Conservation (phyloP, 2,329 filamentous ascomycete species). For the Ceratocystis destructans region DNA sequence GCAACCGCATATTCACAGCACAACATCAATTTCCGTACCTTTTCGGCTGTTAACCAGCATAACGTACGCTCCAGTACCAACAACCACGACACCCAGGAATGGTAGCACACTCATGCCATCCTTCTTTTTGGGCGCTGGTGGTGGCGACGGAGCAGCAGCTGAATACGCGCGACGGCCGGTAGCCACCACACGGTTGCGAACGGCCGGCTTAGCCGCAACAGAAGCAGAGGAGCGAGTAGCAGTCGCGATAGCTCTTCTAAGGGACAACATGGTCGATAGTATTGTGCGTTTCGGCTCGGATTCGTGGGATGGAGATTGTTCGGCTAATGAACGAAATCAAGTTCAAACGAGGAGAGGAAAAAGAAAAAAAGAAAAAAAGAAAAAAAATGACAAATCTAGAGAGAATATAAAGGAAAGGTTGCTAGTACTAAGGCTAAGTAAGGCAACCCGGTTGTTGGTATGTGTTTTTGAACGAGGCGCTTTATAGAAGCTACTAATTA, state of each 20-base stretch:
- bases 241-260: constrained; percentile 5
- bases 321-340: too few relatives aligned
- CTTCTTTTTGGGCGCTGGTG: constrained; percentile 9
- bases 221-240: not conserved
- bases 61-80: constrained; percentile 32
- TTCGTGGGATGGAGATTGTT: not conserved
- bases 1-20: too few relatives aligned
- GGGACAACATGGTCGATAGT: not conserved
- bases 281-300: not conserved
- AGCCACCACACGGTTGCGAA: not conserved
- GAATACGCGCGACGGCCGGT: constrained; percentile 19
- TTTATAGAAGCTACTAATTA: not conserved
- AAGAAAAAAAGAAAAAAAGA: not conserved
- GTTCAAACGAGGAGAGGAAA: too few relatives aligned
- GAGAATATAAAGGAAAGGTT: not conserved
- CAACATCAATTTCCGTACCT: constrained; percentile 27
- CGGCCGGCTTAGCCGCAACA: not conserved
- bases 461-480: too few relatives aligned
- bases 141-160: not conserved
- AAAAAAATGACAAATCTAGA: not conserved
- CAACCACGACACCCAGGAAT: constrained; percentile 14
- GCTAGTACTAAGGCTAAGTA: not conserved
- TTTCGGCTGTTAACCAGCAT: constrained; percentile 37
- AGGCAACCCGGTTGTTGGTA: too few relatives aligned
- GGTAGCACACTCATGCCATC: constrained; percentile 18